Base-by-base conservation (phyloP, 345 rosid genomes). In the Orychophragmus violaceus region DNA sequence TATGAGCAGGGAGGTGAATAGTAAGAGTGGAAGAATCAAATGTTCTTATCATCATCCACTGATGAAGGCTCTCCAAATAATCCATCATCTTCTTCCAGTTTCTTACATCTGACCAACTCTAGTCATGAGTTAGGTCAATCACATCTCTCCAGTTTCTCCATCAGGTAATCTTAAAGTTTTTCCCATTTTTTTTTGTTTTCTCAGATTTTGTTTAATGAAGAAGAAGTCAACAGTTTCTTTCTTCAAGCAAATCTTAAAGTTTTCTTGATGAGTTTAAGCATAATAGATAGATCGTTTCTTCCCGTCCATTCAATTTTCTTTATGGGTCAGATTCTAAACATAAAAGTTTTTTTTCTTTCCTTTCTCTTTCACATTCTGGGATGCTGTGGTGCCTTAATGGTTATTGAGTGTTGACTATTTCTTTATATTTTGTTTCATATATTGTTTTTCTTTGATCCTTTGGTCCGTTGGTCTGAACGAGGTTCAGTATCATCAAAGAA, bases 31-130 rank as follows among this genome's bases (percentile, higher is more conserved):
- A 77, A 59, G 71, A 61, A 62, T 59, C 89, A 83, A 81, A 82
- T 68, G 74, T 69, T 68, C 64, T 81, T 82, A 68, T 87, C 98
- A 72, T 87, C 95, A 66, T 87, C 98, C 88, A 89, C 87, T 89
- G 91, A 86, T 86, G 61, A 74, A 84, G 84, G 81, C 85, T 62
- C 74, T 62, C 61, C 86, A 80, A 65, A 87, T 74, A 88, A 85
- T 84, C 92, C 87, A 49, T 74, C 92, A 27, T 78, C 82, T 80
- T 70, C 87, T 66, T 76, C 64, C 18, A 52, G 0, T 56, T 72
- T 50, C 56, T 51, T 60, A 44, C 68, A 68, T 55, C 63, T 74
- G 52, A 61, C 33, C 27, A 54, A 44, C 27, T 52, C 67, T 33
- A 23, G 21, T 23, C 22, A 64, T 74, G 77, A 70, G 64, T 70